Percentiles rank a stretch among this genome's conserved stretches.
Conservation (phyloP, 169 alveolate genomes). For the Theileria sp. region DNA sequence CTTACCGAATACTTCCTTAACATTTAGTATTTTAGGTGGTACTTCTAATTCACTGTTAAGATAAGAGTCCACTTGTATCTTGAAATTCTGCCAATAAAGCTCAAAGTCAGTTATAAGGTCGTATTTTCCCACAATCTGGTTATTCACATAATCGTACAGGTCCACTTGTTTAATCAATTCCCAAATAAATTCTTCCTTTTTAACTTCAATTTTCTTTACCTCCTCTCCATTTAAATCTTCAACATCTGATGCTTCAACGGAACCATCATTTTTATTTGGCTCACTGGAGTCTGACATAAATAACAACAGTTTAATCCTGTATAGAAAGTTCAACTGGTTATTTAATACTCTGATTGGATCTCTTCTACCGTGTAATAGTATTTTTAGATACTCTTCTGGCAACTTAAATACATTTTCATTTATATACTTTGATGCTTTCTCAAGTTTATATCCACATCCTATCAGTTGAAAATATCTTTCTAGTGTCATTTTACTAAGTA, state of each 20-base stretch:
- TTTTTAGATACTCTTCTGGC: neutral
- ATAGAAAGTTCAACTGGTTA: constrained; percentile 24
- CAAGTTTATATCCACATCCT: constrained; percentile 48
- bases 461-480: constrained; percentile 50
- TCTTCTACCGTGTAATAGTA: neutral
- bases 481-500: constrained; percentile 39
- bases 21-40: constrained; percentile 20
- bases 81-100: constrained; percentile 34
- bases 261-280: neutral
- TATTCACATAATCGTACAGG: constrained; percentile 18
- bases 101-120: constrained; percentile 12
- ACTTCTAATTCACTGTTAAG: neutral
- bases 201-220: neutral
- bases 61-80: constrained; percentile 35
- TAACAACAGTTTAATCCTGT: constrained; percentile 13
- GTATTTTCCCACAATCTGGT: constrained; percentile 11
- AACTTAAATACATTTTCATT: constrained; percentile 19
- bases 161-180: constrained; percentile 18
- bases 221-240: neutral
- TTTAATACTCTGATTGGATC: constrained; percentile 27
- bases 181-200: constrained; percentile 32
- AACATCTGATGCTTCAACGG: neutral
- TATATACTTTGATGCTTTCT: constrained; percentile 15
- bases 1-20: constrained; percentile 33
- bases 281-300: neutral